Conservation (phyloP, 2,329 filamentous ascomycete genomes). For the Erysiphe pulchra region DNA sequence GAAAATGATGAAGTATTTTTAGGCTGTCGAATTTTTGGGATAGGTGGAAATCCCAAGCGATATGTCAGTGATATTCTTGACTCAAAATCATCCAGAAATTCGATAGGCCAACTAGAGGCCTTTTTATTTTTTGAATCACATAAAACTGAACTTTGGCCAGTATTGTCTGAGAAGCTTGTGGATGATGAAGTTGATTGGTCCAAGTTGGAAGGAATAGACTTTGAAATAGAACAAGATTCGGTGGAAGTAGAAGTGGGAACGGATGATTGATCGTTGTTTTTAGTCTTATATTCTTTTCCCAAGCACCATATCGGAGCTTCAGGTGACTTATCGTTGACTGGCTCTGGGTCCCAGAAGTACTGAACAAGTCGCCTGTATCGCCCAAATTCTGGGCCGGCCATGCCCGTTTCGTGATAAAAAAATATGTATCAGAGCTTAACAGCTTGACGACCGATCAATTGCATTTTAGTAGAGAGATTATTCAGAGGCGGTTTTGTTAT, state of each 20-base stretch:
- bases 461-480: no score
- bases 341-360: constrained; percentile 79
- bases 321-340: constrained; percentile 45
- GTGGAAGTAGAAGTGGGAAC: not conserved
- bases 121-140: constrained; percentile 7
- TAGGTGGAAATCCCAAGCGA: constrained; percentile 60
- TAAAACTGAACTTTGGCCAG: constrained; percentile 8
- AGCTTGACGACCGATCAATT: not conserved
- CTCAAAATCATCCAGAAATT: constrained; percentile 81
- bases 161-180: constrained; percentile 11
- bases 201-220: constrained; percentile 2
- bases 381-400: constrained; percentile 48
- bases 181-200: constrained; percentile 10
- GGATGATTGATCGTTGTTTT: not conserved
- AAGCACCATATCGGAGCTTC: constrained; percentile 67
- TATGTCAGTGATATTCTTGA: constrained; percentile 94
- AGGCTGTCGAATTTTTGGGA: constrained; percentile 53
- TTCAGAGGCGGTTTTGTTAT: no score
- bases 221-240: not conserved
- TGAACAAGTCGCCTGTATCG: constrained; percentile 65
- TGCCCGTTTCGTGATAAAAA: constrained; percentile 1
- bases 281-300: constrained; percentile 26
- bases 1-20: constrained; percentile 48
- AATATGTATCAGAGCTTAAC: constrained; percentile 16
- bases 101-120: constrained; percentile 46